These are phyloP conservation scores for Debaryomycetaceae sp. DNA, from an alignment of 1,139 yeast species.

Conservation along the genomic window DNA sequence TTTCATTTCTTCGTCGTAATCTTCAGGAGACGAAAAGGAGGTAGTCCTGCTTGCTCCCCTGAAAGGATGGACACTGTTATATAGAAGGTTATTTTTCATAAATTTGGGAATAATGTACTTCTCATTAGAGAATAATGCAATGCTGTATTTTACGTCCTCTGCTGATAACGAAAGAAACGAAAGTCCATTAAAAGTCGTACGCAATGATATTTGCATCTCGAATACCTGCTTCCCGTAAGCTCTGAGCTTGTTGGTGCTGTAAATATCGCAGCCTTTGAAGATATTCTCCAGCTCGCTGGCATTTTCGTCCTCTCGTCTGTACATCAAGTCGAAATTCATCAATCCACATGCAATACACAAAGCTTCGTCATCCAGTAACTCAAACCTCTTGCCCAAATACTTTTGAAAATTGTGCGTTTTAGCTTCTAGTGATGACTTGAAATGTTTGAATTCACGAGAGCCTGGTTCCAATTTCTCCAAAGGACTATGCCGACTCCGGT, in stretches of 20 bases:
- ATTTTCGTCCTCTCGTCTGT: background rate
- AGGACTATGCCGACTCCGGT: background rate
- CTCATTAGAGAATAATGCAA: constrained; percentile 18
- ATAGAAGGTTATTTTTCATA: constrained; percentile 31
- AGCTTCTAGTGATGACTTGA: constrained; percentile 4
- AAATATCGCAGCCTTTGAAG: background rate
- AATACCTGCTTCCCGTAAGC: constrained; percentile 18
- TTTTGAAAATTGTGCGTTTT: constrained; percentile 9
- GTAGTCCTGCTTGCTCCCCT: constrained; percentile 24
- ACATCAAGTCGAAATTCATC: constrained; percentile 6
- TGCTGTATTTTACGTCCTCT: constrained; percentile 21
- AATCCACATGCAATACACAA: constrained; percentile 11
- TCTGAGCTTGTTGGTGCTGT: constrained; percentile 16
- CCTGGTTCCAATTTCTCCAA: background rate
- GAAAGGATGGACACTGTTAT: constrained; percentile 27
- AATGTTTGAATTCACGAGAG: background rate
- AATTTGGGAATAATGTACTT: constrained; percentile 22
- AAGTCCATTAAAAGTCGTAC: constrained; percentile 7
- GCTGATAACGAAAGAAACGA: constrained; percentile 9
- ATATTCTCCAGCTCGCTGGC: background rate
- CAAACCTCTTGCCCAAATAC: constrained; percentile 17
- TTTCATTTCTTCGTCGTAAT: constrained; percentile 7
- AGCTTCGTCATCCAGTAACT: constrained; percentile 21
- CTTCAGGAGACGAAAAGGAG: constrained; percentile 10
- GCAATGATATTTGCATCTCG: constrained; percentile 12